A percentile compares a stretch with the other conserved stretches of the same genome.
phyloP scores from a whole-genome alignment of 1,284 basidiomycete genomes.

The Pyrrhoderma noxium region DNA sequence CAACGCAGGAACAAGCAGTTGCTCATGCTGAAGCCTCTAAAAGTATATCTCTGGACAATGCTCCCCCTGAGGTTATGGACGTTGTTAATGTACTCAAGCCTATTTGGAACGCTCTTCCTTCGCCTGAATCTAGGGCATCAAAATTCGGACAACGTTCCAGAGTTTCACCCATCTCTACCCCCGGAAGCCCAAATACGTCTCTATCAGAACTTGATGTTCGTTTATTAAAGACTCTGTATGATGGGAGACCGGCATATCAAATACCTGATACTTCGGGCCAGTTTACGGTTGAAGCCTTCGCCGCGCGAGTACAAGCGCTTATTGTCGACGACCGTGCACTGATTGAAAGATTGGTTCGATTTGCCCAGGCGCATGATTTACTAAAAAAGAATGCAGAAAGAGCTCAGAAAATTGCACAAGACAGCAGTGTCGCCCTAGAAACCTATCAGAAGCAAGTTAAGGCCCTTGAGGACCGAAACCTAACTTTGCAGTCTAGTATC shows the following conservation, averaged over 20 bases:
- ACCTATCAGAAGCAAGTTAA: slow-evolving; percentile 85
- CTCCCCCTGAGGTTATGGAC: slow-evolving; percentile 46
- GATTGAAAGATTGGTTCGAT: slow-evolving; percentile 75
- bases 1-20: slow-evolving; percentile 7
- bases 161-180: slow-evolving; percentile 30
- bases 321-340: slow-evolving; percentile 75
- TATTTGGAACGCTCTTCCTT: slow-evolving; percentile 76
- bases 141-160: slow-evolving; percentile 48
- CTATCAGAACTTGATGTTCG: slow-evolving; percentile 76
- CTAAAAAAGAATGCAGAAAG: slow-evolving; percentile 86
- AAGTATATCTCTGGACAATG: slow-evolving; percentile 24
- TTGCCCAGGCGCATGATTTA: slow-evolving; percentile 80
- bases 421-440: slow-evolving; percentile 68
- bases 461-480: slow-evolving; percentile 68
- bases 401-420: slow-evolving; percentile 82
- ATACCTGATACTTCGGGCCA: slow-evolving; percentile 32
- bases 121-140: slow-evolving; percentile 64
- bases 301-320: slow-evolving; percentile 67
- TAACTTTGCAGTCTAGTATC: slow-evolving; percentile 42
- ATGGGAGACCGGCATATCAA: slow-evolving; percentile 32
- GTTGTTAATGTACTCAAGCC: slow-evolving; percentile 59
- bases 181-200: slow-evolving; percentile 40
- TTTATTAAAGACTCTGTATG: slow-evolving; percentile 67
- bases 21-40: slow-evolving; percentile 25
- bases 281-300: slow-evolving; percentile 70